phyloP scores from a whole-genome alignment of 2,329 filamentous ascomycete genomes.

The Aureobasidium uvarum region DNA sequence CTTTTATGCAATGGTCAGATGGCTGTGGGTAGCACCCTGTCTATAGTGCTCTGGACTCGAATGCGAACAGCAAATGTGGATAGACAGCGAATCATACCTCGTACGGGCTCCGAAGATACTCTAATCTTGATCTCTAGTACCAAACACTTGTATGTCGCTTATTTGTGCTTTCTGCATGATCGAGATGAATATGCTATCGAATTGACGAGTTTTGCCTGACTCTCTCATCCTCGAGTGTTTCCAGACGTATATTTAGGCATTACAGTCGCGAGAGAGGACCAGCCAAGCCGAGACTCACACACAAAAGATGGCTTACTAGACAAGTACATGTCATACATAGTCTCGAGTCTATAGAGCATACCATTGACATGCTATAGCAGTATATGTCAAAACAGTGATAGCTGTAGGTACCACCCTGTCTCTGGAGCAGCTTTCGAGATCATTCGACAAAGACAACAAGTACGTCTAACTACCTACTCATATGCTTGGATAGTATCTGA shows the following conservation, averaged over 20 bases:
- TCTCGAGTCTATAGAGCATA: not conserved
- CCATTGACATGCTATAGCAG: not conserved
- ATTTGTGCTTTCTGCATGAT: too few species aligned
- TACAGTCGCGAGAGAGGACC: too few species aligned
- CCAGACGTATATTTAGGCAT: too few species aligned
- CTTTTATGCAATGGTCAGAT: not conserved
- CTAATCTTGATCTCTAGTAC: fast-evolving
- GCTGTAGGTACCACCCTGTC: not conserved
- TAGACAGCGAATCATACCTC: not conserved
- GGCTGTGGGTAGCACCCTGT: not conserved
- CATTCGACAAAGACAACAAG: not conserved
- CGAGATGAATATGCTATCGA: too few species aligned
- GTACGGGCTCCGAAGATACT: too few species aligned
- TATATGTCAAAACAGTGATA: not conserved
- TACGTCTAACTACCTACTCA: not conserved
- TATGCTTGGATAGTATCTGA: too few species aligned
- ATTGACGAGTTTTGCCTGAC: too few species aligned
- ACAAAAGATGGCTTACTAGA: not conserved
- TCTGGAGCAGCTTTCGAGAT: not conserved
- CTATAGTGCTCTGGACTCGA: not conserved
- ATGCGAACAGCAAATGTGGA: too few species aligned
- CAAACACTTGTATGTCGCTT: too few species aligned
- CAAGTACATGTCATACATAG: too few species aligned
- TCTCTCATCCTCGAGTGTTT: too few species aligned
- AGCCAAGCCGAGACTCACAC: not conserved